These are phyloP conservation scores for Fraxinus anomala DNA, from an alignment of 257 asterid genomes.

Conservation along the genomic window DNA sequence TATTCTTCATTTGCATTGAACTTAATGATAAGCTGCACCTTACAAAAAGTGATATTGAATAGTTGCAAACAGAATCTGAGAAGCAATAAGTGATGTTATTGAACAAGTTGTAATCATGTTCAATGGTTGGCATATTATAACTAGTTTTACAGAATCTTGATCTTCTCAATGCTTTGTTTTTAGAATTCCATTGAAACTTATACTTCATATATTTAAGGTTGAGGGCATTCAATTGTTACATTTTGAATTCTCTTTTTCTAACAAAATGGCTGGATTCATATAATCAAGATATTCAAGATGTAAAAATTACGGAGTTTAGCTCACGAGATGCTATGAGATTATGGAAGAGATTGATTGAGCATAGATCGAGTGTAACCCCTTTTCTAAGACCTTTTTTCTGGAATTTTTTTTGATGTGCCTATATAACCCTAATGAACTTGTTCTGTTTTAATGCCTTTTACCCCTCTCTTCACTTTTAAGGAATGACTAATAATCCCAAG, in stretches of 20 bases:
- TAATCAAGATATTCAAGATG: background rate
- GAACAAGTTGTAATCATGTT: background rate
- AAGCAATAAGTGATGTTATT: background rate
- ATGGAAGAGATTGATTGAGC: background rate
- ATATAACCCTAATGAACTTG: too few species aligned
- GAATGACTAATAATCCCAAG: too few species aligned
- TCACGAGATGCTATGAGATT: background rate
- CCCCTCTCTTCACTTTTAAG: too few species aligned
- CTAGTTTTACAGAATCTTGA: background rate
- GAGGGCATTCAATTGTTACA: background rate
- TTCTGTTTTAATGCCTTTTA: too few species aligned
- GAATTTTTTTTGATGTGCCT: too few species aligned
- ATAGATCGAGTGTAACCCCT: background rate
- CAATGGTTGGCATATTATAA: background rate
- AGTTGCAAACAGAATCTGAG: constrained; percentile 8
- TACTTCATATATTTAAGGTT: background rate
- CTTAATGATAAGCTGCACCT: constrained; percentile 4
- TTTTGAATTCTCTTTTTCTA: background rate
- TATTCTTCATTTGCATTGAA: constrained; percentile 15
- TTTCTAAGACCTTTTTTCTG: background rate
- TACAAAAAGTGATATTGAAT: background rate
- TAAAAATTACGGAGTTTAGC: background rate
- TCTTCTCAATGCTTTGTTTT: background rate
- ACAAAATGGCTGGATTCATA: background rate
- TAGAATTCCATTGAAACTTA: background rate